Conservation (phyloP, 1,284 basidiomycete species). For the Cutaneotrichosporon sp. region DNA sequence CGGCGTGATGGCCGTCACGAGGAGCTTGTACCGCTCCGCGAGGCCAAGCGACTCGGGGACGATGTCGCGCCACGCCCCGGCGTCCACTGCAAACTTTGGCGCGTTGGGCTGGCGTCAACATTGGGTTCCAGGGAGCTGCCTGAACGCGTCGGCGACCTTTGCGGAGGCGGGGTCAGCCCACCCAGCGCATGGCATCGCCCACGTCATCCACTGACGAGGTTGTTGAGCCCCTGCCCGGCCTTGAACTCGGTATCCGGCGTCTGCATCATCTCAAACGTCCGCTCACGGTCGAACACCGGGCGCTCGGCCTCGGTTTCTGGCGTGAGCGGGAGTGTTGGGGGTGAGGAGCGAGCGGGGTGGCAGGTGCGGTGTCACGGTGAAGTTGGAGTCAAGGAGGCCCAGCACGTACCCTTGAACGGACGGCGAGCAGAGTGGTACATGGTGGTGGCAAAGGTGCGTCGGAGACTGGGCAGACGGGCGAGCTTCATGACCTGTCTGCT, state of each 20-base stretch:
- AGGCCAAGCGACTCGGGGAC: constrained; percentile 58
- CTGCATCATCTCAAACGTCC: constrained; percentile 43
- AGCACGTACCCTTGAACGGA: constrained; percentile 5
- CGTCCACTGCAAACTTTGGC: constrained; percentile 55
- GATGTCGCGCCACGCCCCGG: constrained; percentile 62
- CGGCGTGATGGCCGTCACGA: constrained; percentile 50
- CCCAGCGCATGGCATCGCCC: too few species aligned
- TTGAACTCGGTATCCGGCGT: constrained; percentile 61
- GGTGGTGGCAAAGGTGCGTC: neutral
- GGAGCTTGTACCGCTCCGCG: constrained; percentile 42
- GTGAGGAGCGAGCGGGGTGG: too few species aligned
- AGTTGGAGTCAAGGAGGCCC: neutral
- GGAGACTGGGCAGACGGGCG: neutral
- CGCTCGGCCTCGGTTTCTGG: constrained; percentile 13
- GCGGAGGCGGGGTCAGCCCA: too few species aligned
- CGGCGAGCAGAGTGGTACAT: neutral
- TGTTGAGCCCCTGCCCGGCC: constrained; percentile 59
- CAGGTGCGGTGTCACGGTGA: too few species aligned
- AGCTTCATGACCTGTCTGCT: too few species aligned
- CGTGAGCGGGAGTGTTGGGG: neutral
- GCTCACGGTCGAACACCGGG: constrained; percentile 3
- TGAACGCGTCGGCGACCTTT: too few species aligned
- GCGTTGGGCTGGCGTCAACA: constrained; percentile 34
- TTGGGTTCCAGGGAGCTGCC: too few species aligned
- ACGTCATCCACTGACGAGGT: constrained; percentile 40